Percentiles rank a stretch among this genome's conserved stretches.
phyloP scores from a whole-genome alignment of 192 early-diverging fungal species.

The Umbelopsis vinacea region DNA sequence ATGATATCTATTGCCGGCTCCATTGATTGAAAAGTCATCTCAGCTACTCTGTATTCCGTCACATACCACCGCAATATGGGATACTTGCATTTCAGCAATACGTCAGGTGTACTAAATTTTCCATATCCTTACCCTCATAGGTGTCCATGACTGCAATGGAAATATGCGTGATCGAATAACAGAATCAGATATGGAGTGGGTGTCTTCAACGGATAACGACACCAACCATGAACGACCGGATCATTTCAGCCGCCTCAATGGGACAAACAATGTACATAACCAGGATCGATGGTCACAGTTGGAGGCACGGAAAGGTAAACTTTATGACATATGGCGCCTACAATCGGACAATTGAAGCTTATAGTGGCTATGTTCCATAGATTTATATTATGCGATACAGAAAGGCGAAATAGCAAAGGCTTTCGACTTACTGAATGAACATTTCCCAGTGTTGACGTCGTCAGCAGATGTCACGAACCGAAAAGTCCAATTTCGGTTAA shows the following conservation, averaged over 20 bases:
- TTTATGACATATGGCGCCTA: neutral
- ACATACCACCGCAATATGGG: no score
- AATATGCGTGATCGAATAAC: constrained; percentile 18
- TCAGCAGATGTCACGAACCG: constrained; percentile 25
- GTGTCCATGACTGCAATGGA: constrained; percentile 6
- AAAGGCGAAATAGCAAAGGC: constrained; percentile 1
- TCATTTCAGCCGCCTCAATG: neutral
- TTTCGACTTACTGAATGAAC: neutral
- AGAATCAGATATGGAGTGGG: constrained; percentile 33
- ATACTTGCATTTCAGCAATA: no score
- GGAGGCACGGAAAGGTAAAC: neutral
- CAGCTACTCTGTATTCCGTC: no score
- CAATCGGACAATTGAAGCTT: neutral
- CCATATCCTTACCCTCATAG: neutral
- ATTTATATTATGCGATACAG: constrained; percentile 13
- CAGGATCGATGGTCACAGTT: neutral
- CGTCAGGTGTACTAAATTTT: neutral
- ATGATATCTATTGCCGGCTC: neutral
- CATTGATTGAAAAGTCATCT: no score
- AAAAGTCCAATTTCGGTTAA: constrained; percentile 42
- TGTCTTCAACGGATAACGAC: neutral
- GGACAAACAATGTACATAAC: neutral
- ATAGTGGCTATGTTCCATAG: neutral
- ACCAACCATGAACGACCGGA: neutral
- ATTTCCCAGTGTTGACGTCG: constrained; percentile 5